These are phyloP conservation scores for Wakefieldia striispora DNA, from an alignment of 768 basidiomycete genomes.

Conservation along the genomic window DNA sequence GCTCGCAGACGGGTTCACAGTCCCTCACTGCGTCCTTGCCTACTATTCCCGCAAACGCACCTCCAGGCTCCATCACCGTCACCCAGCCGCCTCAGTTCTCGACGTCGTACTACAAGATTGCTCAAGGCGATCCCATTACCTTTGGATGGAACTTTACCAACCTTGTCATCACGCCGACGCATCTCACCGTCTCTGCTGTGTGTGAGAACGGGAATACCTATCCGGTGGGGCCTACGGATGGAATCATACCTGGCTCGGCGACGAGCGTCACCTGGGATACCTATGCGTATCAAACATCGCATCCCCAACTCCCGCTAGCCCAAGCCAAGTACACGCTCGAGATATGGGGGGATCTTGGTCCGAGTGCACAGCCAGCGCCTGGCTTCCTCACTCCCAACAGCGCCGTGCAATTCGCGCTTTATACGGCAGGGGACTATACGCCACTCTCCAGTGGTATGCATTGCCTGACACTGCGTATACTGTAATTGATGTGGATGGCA, in stretches of 20 bases:
- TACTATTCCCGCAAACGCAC: slow-evolving; percentile 49
- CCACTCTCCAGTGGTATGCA: slow-evolving; percentile 40
- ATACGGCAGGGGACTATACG: slow-evolving; percentile 50
- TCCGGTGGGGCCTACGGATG: slow-evolving; percentile 55
- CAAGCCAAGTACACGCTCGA: slow-evolving; percentile 57
- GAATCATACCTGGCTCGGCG: slow-evolving; percentile 48
- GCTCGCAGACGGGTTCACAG: slow-evolving; percentile 7
- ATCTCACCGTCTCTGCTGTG: slow-evolving; percentile 57
- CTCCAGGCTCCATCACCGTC: slow-evolving; percentile 67
- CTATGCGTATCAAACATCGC: slow-evolving; percentile 46
- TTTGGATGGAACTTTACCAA: slow-evolving; percentile 90
- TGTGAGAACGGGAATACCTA: slow-evolving; percentile 69
- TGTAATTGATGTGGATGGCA: background rate
- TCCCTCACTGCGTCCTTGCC: slow-evolving; percentile 6
- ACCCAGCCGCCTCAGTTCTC: slow-evolving; percentile 80
- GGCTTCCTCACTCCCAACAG: slow-evolving; percentile 54
- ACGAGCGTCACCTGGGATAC: slow-evolving; percentile 58
- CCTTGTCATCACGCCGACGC: slow-evolving; percentile 61
- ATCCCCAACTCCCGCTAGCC: slow-evolving; percentile 51
- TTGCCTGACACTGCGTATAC: background rate
- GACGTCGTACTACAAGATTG: slow-evolving; percentile 89
- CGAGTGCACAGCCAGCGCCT: slow-evolving; percentile 42
- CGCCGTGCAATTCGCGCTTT: slow-evolving; percentile 54
- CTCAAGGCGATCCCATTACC: slow-evolving; percentile 67
- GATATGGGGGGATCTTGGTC: slow-evolving; percentile 57